Percentiles rank a stretch among this genome's conserved stretches.
Evolutionary conservation across 2,329 filamentous ascomycete genomes (phyloP).

Genomic region (Diaporthe capsici): DNA sequence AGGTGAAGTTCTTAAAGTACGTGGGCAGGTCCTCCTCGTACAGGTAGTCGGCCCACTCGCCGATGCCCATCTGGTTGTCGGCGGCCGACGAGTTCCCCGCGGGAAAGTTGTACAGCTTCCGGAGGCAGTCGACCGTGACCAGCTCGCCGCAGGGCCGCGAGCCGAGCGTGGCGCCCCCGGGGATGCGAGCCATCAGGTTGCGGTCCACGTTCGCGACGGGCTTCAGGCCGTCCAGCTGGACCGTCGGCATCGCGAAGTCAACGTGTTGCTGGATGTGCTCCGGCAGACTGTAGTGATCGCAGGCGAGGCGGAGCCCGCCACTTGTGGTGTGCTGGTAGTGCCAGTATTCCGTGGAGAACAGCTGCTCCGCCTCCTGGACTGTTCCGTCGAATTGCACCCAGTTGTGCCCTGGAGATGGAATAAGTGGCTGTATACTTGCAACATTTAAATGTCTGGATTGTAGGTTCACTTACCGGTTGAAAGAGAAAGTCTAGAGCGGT

Average conservation of each 20-base stretch:
- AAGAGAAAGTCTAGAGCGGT: constrained; percentile 38
- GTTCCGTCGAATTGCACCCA: constrained; percentile 49
- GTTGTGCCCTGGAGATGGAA: constrained; percentile 35
- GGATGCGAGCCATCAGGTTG: neutral
- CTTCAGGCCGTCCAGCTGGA: constrained; percentile 39
- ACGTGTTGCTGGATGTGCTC: constrained; percentile 43
- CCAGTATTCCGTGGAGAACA: constrained; percentile 46
- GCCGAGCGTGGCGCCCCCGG: constrained; percentile 37
- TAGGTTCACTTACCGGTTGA: constrained; percentile 42
- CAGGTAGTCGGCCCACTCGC: constrained; percentile 40
- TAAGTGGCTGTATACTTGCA: neutral
- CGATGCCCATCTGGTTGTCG: constrained; percentile 38
- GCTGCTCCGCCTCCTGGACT: constrained; percentile 46
- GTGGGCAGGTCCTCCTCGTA: constrained; percentile 41
- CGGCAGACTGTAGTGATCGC: constrained; percentile 42
- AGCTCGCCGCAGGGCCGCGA: constrained; percentile 48
- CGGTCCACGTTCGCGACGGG: constrained; percentile 22
- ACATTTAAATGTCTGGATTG: too few relatives aligned
- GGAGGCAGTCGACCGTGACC: constrained; percentile 52
- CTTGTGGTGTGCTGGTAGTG: constrained; percentile 46
- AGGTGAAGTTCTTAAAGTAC: constrained; percentile 37
- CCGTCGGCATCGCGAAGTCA: constrained; percentile 43
- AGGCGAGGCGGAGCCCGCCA: constrained; percentile 44
- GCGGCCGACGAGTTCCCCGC: constrained; percentile 34
- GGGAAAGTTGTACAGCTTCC: constrained; percentile 50